Conservation (phyloP, 768 basidiomycete genomes). For the Naematelia aurantialba region DNA sequence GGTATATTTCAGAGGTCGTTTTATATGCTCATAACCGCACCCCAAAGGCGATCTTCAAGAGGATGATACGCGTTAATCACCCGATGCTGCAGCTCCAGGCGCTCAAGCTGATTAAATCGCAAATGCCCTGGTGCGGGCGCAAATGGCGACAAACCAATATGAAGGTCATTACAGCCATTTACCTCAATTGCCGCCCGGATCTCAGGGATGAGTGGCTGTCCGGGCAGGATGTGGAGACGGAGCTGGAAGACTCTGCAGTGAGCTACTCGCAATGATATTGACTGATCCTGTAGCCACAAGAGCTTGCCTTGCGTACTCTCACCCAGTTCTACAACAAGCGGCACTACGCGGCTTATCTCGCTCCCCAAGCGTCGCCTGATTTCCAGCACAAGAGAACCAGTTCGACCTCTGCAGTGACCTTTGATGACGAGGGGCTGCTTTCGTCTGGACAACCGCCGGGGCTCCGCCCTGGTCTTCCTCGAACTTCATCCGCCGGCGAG, state of each 20-base stretch:
- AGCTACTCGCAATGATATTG: slow-evolving; percentile 16
- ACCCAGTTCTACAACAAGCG: slow-evolving; percentile 96
- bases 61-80: slow-evolving; percentile 88
- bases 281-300: slow-evolving; percentile 66
- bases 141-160: slow-evolving; percentile 99
- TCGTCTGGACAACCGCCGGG: not conserved
- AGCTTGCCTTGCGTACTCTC: slow-evolving; percentile 85
- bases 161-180: slow-evolving; percentile 99
- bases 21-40: slow-evolving; percentile 1
- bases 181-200: slow-evolving; percentile 93
- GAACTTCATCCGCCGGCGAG: slow-evolving; percentile 58
- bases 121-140: slow-evolving; percentile 94
- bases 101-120: slow-evolving; percentile 95
- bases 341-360: slow-evolving; percentile 72
- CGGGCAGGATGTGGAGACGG: slow-evolving; percentile 84
- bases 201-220: slow-evolving; percentile 97
- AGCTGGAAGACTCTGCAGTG: slow-evolving; percentile 76
- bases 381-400: slow-evolving; percentile 44
- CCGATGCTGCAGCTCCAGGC: slow-evolving; percentile 90
- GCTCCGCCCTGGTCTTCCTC: not conserved
- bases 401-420: slow-evolving; percentile 42
- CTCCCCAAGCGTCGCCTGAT: slow-evolving; percentile 64
- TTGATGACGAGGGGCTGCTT: slow-evolving; percentile 36
- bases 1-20: not conserved
- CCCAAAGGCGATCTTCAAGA: slow-evolving; percentile 96